These are phyloP conservation scores for Leccinum angustisporum DNA, from an alignment of 1,284 basidiomycete genomes.

Conservation along the genomic window DNA sequence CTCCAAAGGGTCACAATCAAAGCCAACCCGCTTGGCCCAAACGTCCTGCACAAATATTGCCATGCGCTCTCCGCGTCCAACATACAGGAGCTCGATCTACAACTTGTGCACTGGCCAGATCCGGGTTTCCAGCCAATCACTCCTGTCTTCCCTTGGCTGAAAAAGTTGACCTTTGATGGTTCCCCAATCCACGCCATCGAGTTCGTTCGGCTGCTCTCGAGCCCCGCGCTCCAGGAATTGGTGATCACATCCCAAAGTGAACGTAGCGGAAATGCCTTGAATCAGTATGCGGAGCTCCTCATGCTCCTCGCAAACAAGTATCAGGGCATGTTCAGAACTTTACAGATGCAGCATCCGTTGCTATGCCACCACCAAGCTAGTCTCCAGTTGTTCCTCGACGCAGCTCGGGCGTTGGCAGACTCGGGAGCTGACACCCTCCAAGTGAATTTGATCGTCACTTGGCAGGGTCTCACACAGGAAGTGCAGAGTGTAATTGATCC, in stretches of 20 bases:
- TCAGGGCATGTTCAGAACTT: conserved; percentile 19
- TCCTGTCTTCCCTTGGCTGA: conserved; percentile 26
- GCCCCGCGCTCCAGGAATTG: conserved; percentile 21
- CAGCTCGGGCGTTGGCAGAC: conserved; percentile 17
- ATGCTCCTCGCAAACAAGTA: conserved; percentile 25
- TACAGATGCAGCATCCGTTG: conserved; percentile 23
- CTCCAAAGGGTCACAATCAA: conserved; percentile 27
- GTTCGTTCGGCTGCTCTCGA: conserved; percentile 26
- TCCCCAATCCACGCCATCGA: conserved; percentile 23
- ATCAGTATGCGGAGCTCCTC: conserved; percentile 20
- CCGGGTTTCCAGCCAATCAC: conserved; percentile 18
- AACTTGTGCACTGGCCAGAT: conserved; percentile 27
- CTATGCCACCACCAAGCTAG: conserved; percentile 16
- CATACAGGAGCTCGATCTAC: conserved; percentile 26
- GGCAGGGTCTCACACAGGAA: conserved; percentile 18
- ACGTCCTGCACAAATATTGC: conserved; percentile 30
- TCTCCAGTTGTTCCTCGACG: conserved; percentile 20
- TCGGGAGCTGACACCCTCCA: conserved; percentile 19
- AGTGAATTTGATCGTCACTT: conserved; percentile 21
- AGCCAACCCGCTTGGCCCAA: conserved; percentile 24
- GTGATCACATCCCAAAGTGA: conserved; percentile 20
- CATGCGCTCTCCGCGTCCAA: conserved; percentile 23
- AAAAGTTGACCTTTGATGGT: conserved; percentile 24
- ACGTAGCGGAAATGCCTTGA: conserved; percentile 10
- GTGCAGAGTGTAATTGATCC: conserved; percentile 26